Conservation (phyloP, 352 stramenopile species). For the Phytophthora lateralis region DNA sequence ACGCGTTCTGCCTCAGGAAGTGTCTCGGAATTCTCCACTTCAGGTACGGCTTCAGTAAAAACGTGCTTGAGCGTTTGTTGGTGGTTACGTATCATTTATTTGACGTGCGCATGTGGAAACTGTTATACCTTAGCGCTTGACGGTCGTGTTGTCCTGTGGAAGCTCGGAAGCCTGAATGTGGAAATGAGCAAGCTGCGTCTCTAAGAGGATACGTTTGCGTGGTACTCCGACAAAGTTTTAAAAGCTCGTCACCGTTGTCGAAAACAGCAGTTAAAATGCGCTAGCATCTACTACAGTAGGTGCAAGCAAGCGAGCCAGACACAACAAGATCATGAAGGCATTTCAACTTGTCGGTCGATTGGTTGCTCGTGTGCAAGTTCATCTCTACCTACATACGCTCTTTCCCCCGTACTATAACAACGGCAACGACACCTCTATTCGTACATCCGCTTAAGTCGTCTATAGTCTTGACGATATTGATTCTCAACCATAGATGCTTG, state of each 20-base stretch:
- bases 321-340: slow-evolving; percentile 13
- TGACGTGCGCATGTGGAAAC: not conserved
- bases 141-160: slow-evolving; percentile 82
- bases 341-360: slow-evolving; percentile 22
- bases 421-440: slow-evolving; percentile 55
- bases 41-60: slow-evolving; percentile 48
- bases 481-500: slow-evolving; percentile 91
- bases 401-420: slow-evolving; percentile 28
- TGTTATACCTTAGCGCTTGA: slow-evolving; percentile 61
- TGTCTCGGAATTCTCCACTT: slow-evolving; percentile 84
- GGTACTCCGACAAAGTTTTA: too few relatives aligned
- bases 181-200: slow-evolving; percentile 84
- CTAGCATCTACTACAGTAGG: not conserved
- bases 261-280: slow-evolving; percentile 6
- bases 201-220: slow-evolving; percentile 35
- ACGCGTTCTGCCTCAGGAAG: slow-evolving; percentile 49
- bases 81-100: not conserved
- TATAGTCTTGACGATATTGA: slow-evolving; percentile 89
- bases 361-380: too few relatives aligned
- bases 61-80: not conserved
- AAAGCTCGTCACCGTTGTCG: slow-evolving; percentile 4
- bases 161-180: slow-evolving; percentile 71
- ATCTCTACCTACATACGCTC: slow-evolving; percentile 2
- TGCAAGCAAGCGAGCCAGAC: not conserved
- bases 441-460: slow-evolving; percentile 92